A percentile compares a stretch with the other conserved stretches of the same genome.
These are phyloP conservation scores for Cadophora luteo-olivacea DNA, from an alignment of 2,329 filamentous ascomycete genomes.

Conservation along the genomic window DNA sequence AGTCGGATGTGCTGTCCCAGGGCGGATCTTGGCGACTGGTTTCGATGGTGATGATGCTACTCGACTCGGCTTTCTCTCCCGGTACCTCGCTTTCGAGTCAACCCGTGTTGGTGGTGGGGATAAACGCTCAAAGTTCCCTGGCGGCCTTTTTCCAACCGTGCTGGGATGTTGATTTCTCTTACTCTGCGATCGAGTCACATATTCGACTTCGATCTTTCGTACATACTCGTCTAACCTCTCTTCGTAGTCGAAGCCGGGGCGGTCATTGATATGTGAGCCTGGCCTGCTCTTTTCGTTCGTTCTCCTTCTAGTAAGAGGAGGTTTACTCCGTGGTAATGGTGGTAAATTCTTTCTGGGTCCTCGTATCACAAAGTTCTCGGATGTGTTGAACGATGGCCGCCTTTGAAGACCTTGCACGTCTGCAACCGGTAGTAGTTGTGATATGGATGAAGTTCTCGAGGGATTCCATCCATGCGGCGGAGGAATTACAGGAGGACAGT, in stretches of 20 bases:
- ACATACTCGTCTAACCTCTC: slow-evolving; percentile 35
- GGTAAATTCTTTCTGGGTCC: slow-evolving; percentile 26
- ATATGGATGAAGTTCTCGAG: slow-evolving; percentile 30
- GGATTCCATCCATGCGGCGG: slow-evolving; percentile 36
- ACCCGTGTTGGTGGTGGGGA: slow-evolving; percentile 14
- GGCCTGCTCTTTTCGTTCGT: slow-evolving; percentile 33
- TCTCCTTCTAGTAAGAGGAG: slow-evolving; percentile 27
- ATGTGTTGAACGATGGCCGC: slow-evolving; percentile 26
- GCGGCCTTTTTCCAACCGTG: neutral
- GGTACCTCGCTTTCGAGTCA: slow-evolving; percentile 12
- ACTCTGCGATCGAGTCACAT: slow-evolving; percentile 24
- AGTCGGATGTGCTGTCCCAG: slow-evolving; percentile 19
- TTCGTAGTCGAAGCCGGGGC: slow-evolving; percentile 27
- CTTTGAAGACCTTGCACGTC: slow-evolving; percentile 30
- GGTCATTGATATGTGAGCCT: slow-evolving; percentile 29
- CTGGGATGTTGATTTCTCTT: slow-evolving; percentile 21
- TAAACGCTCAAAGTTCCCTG: slow-evolving; percentile 15
- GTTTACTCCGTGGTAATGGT: slow-evolving; percentile 21
- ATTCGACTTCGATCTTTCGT: slow-evolving; percentile 33
- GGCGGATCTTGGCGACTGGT: slow-evolving; percentile 12
- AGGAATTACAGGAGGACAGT: slow-evolving; percentile 35
- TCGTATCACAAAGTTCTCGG: slow-evolving; percentile 25
- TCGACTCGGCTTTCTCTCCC: slow-evolving; percentile 1
- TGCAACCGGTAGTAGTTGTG: slow-evolving; percentile 32
- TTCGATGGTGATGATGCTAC: neutral